A percentile compares a stretch with the other conserved stretches of the same genome.
phyloP scores from a whole-genome alignment of 306 rosid genomes.

The Carpinus fangiana region DNA sequence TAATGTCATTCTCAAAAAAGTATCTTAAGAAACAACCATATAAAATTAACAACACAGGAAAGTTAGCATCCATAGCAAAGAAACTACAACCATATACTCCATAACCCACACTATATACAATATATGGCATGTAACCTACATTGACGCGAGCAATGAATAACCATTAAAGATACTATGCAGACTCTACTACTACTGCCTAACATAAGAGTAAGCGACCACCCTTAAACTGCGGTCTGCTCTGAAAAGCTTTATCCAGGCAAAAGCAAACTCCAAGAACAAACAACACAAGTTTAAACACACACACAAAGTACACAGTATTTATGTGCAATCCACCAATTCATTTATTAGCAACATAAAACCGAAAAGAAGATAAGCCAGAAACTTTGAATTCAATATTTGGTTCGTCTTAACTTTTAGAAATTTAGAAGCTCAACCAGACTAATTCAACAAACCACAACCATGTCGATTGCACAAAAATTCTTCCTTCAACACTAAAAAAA shows the following conservation, averaged over 20 bases:
- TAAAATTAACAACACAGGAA: neutral
- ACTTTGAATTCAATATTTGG: neutral
- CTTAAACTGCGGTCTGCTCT: neutral
- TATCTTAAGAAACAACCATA: neutral
- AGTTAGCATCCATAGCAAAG: neutral
- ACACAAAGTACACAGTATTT: no score
- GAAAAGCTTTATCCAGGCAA: neutral
- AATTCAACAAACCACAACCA: neutral
- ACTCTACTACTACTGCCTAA: neutral
- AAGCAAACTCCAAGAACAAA: neutral
- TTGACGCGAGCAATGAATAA: neutral
- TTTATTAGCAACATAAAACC: no score
- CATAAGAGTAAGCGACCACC: neutral
- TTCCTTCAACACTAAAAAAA: no score
- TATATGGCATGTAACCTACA: neutral
- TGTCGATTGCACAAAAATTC: no score
- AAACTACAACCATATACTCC: neutral
- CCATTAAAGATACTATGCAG: neutral
- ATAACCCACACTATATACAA: neutral
- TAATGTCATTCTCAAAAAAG: neutral
- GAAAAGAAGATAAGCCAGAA: neutral
- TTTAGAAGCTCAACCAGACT: neutral
- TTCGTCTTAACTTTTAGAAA: neutral
- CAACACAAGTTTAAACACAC: no score
- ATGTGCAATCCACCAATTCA: no score